These are phyloP conservation scores for Lipomyces yamadae DNA, from an alignment of 805 yeast genomes.

Conservation along the genomic window DNA sequence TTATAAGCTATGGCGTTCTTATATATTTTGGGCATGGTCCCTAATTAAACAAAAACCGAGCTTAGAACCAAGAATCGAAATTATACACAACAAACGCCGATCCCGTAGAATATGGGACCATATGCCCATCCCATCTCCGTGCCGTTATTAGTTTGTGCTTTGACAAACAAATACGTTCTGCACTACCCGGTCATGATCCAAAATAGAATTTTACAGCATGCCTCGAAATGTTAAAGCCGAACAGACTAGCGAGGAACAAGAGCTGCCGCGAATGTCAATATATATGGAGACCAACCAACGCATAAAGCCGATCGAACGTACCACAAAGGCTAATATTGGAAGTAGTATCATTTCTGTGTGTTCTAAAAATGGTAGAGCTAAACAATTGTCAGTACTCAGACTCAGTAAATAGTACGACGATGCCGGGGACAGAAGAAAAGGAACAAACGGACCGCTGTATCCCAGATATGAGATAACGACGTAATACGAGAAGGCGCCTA, in stretches of 20 bases:
- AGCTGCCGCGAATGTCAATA: conserved; percentile 59
- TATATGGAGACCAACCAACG: conserved; percentile 50
- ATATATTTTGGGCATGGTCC: too few relatives aligned
- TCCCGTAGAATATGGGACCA: not conserved
- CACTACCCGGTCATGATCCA: conserved; percentile 14
- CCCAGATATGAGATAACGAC: conserved; percentile 84
- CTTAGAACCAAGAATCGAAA: not conserved
- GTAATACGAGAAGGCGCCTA: conserved; percentile 75
- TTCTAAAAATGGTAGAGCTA: conserved; percentile 62
- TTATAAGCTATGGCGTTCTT: too few relatives aligned
- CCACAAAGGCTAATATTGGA: conserved; percentile 65
- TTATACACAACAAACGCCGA: not conserved
- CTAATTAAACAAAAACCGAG: too few relatives aligned
- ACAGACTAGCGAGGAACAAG: conserved; percentile 62
- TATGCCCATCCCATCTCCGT: not conserved
- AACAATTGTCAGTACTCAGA: not conserved
- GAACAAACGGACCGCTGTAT: conserved; percentile 58
- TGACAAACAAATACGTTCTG: not conserved
- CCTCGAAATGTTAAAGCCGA: conserved; percentile 75
- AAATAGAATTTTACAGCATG: conserved; percentile 59
- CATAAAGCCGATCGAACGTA: not conserved
- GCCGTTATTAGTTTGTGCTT: not conserved
- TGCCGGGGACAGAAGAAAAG: too few relatives aligned
- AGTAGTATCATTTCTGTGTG: conserved; percentile 64
- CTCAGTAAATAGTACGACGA: not conserved